Evolutionary conservation across 2,329 filamentous ascomycete genomes (phyloP).

Genomic region (Diaporthe helianthi): DNA sequence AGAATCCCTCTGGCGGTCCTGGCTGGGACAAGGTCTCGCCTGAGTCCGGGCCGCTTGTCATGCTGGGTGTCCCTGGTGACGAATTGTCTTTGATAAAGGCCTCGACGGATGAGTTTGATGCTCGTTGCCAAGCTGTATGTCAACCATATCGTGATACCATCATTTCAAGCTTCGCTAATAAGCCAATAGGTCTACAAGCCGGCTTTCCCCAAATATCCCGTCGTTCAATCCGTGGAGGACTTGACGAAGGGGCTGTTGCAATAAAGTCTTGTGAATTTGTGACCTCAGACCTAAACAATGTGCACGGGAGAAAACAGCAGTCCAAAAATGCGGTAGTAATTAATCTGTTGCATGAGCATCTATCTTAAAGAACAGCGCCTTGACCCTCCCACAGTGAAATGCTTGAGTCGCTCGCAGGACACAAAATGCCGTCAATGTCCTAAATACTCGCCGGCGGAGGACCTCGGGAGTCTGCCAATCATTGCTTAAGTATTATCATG

Average conservation of each 20-base stretch:
- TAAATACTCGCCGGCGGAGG: too few relatives aligned
- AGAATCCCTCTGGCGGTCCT: constrained; percentile 50
- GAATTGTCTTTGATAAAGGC: constrained; percentile 42
- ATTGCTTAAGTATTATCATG: too few relatives aligned
- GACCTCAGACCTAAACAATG: neutral
- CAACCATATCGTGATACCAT: neutral
- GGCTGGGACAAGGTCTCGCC: constrained; percentile 48
- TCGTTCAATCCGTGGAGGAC: neutral
- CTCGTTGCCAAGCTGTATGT: constrained; percentile 42
- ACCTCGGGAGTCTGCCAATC: neutral
- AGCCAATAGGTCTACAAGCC: constrained; percentile 1
- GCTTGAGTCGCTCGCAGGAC: too few relatives aligned
- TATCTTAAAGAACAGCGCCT: too few relatives aligned
- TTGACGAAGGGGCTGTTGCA: neutral
- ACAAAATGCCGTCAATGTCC: too few relatives aligned
- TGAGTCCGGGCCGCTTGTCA: constrained; percentile 41
- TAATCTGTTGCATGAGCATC: too few relatives aligned
- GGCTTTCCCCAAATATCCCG: neutral
- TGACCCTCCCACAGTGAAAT: too few relatives aligned
- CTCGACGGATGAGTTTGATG: constrained; percentile 44
- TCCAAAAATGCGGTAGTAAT: too few relatives aligned
- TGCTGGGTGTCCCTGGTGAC: constrained; percentile 46
- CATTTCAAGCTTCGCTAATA: neutral
- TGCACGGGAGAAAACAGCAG: too few relatives aligned
- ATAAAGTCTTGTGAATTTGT: neutral